These are phyloP conservation scores for Paulownia fortunei DNA, from an alignment of 257 asterid genomes.

Conservation along the genomic window DNA sequence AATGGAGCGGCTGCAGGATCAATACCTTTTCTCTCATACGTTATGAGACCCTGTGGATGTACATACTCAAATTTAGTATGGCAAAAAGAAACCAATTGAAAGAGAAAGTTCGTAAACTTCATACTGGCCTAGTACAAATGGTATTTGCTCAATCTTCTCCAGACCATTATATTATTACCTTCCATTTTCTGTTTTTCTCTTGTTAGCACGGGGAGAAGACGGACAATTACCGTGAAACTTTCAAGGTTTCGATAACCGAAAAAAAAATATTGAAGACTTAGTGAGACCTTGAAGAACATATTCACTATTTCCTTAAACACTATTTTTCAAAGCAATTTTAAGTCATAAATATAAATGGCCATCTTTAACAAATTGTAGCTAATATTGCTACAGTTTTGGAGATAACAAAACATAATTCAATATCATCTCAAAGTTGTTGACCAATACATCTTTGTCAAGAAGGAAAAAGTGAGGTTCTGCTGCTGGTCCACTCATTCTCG, in stretches of 20 bases:
- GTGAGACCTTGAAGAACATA: not conserved
- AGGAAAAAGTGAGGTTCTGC: slow-evolving; percentile 95
- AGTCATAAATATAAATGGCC: slow-evolving; percentile 13
- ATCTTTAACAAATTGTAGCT: slow-evolving; percentile 11
- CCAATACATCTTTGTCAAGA: slow-evolving; percentile 88
- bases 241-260: not conserved
- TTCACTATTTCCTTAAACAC: slow-evolving; percentile 19
- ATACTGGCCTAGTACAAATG: not conserved
- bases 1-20: slow-evolving; percentile 96
- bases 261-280: not conserved
- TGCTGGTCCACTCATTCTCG: slow-evolving; percentile 79
- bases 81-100: slow-evolving; percentile 1
- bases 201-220: not conserved
- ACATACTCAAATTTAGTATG: slow-evolving; percentile 32
- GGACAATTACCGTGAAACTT: not conserved
- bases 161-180: not conserved
- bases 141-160: not conserved
- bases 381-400: slow-evolving; percentile 12
- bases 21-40: slow-evolving; percentile 79
- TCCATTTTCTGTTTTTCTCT: not conserved
- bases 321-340: slow-evolving; percentile 13
- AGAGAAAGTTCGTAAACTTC: not conserved
- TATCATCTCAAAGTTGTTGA: slow-evolving; percentile 24
- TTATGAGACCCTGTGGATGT: slow-evolving; percentile 83
- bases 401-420: slow-evolving; percentile 24